Evolutionary conservation across 495 filamentous ascomycete species (phyloP).

Genomic region (Neurospora sp.): DNA sequence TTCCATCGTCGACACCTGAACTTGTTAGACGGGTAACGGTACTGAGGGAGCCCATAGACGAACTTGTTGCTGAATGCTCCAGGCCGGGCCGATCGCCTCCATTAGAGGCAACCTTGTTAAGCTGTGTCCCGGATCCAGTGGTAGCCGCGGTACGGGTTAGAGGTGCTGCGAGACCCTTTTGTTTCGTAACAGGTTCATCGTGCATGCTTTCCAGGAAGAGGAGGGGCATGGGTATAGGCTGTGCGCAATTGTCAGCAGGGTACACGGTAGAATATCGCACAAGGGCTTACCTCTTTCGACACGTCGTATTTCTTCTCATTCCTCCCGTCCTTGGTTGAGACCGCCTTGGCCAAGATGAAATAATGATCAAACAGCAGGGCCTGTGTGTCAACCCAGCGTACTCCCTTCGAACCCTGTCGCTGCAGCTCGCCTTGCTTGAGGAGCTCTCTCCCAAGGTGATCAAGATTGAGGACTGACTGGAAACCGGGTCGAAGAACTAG

Average conservation of each 20-base stretch:
- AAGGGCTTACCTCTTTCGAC: conserved; percentile 63
- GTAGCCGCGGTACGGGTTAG: conserved; percentile 39
- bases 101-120: conserved; percentile 40
- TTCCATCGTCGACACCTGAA: conserved; percentile 48
- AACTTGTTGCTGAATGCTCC: conserved; percentile 53
- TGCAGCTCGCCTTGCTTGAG: conserved; percentile 86
- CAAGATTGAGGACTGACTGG: conserved; percentile 81
- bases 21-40: conserved; percentile 42
- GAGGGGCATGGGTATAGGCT: conserved; percentile 96
- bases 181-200: conserved; percentile 83
- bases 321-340: conserved; percentile 53
- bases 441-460: conserved; percentile 83
- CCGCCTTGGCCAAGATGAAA: conserved; percentile 79
- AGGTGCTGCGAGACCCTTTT: conserved; percentile 67
- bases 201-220: conserved; percentile 82
- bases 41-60: conserved; percentile 28
- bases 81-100: conserved; percentile 46
- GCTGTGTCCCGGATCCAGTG: conserved; percentile 37
- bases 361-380: conserved; percentile 95
- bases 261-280: background rate
- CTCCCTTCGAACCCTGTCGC: conserved; percentile 73
- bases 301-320: conserved; percentile 90
- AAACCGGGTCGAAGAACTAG: conserved; percentile 78
- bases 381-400: conserved; percentile 86
- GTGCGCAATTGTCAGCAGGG: conserved; percentile 1